These are phyloP conservation scores for Pichia ethanolica DNA, from an alignment of 805 yeast genomes.

Conservation along the genomic window DNA sequence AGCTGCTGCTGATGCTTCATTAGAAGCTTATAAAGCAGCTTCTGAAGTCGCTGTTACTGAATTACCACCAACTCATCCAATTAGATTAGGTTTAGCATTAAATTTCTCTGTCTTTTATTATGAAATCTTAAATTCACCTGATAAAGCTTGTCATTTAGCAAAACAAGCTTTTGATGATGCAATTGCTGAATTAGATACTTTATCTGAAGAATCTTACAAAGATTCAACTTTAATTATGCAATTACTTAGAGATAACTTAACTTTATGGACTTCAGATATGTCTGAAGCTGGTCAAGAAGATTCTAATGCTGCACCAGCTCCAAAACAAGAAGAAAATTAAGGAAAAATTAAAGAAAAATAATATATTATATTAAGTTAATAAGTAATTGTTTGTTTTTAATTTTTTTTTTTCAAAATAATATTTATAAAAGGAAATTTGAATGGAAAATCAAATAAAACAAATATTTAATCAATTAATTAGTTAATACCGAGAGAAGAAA, in stretches of 20 bases:
- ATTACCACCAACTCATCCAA: constrained; percentile 97
- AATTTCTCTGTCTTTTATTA: constrained; percentile 97
- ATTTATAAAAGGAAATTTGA: no score
- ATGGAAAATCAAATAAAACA: no score
- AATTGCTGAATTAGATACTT: constrained; percentile 95
- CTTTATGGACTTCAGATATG: constrained; percentile 96
- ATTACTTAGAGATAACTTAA: constrained; percentile 94
- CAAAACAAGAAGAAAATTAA: constrained; percentile 20
- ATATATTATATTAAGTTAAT: no score
- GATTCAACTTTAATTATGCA: constrained; percentile 99
- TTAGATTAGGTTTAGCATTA: constrained; percentile 94
- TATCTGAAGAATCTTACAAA: constrained; percentile 96
- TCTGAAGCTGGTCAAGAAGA: constrained; percentile 70
- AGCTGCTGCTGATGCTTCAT: constrained; percentile 84
- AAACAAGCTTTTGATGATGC: constrained; percentile 99
- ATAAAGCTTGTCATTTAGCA: constrained; percentile 97
- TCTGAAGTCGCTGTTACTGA: constrained; percentile 95
- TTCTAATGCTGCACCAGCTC: constrained; percentile 7
- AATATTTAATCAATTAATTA: no score
- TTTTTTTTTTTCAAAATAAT: not conserved
- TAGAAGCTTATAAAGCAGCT: constrained; percentile 92
- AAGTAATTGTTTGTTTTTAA: not conserved
- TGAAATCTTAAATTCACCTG: constrained; percentile 96
- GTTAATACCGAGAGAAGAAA: no score
- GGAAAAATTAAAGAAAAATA: not conserved